Conservation (phyloP, 805 yeast species). For the Kuraishia floccosa region DNA sequence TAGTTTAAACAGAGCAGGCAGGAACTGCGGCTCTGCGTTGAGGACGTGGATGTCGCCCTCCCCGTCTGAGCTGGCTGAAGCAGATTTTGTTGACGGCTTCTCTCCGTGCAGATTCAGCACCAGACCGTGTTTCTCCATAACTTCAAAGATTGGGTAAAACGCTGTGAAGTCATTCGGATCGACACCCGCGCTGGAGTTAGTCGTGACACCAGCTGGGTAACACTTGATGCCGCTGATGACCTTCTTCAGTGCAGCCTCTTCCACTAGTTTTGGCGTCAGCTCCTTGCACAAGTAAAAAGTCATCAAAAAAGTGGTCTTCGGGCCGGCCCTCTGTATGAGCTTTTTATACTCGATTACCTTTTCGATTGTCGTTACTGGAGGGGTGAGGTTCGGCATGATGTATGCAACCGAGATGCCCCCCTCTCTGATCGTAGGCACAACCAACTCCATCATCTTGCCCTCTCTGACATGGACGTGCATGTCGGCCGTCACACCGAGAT, state of each 20-base stretch:
- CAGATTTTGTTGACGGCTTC: slow-evolving; percentile 49
- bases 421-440: slow-evolving; percentile 78
- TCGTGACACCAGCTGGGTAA: slow-evolving; percentile 99
- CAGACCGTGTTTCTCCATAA: slow-evolving; percentile 68
- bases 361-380: slow-evolving; percentile 77
- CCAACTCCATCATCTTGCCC: slow-evolving; percentile 84
- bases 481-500: slow-evolving; percentile 69
- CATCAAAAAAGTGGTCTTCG: slow-evolving; percentile 84
- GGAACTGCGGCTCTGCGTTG: slow-evolving; percentile 86
- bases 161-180: slow-evolving; percentile 84
- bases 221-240: slow-evolving; percentile 85
- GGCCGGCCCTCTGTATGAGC: slow-evolving; percentile 52
- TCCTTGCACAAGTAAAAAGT: slow-evolving; percentile 72
- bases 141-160: slow-evolving; percentile 84
- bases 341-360: slow-evolving; percentile 61
- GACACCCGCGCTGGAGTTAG: slow-evolving; percentile 87
- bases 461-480: slow-evolving; percentile 95
- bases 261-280: slow-evolving; percentile 78
- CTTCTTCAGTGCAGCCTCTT: slow-evolving; percentile 59
- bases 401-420: slow-evolving; percentile 92
- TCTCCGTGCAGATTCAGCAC: slow-evolving; percentile 93
- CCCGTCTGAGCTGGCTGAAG: slow-evolving; percentile 20
- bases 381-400: slow-evolving; percentile 92
- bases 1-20: slow-evolving; percentile 77
- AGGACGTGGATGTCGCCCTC: slow-evolving; percentile 70